Evolutionary conservation across 768 basidiomycete genomes (phyloP).

Genomic region (Fomitopsis serialis): DNA sequence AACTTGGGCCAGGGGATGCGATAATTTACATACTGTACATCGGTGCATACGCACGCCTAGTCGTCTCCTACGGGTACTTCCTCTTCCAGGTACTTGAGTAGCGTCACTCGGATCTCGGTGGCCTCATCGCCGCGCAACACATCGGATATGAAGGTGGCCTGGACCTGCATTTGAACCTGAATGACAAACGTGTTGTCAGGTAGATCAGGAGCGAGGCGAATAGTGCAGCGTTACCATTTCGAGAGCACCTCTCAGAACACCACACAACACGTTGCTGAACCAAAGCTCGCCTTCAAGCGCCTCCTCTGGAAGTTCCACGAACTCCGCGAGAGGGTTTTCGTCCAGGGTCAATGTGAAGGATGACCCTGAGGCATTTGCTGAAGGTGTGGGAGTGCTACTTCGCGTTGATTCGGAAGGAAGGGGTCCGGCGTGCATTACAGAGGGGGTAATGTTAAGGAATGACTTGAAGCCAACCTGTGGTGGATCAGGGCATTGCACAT

Average conservation of each 20-base stretch:
- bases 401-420: slow-evolving; percentile 41
- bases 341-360: slow-evolving; percentile 84
- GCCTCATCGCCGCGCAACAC: slow-evolving; percentile 88
- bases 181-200: slow-evolving; percentile 2
- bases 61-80: slow-evolving; percentile 93
- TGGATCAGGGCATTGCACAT: neutral
- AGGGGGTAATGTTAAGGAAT: slow-evolving; percentile 89
- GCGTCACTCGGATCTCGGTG: slow-evolving; percentile 88
- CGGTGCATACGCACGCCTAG: slow-evolving; percentile 31
- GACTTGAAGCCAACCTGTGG: slow-evolving; percentile 94
- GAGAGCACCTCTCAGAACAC: slow-evolving; percentile 85
- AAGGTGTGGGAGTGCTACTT: slow-evolving; percentile 27
- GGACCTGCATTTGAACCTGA: slow-evolving; percentile 95
- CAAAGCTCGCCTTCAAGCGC: slow-evolving; percentile 89
- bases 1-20: neutral
- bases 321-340: slow-evolving; percentile 95
- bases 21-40: slow-evolving; percentile 17
- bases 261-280: slow-evolving; percentile 96
- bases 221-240: slow-evolving; percentile 74
- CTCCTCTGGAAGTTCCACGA: slow-evolving; percentile 94
- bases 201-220: neutral
- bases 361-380: slow-evolving; percentile 40
- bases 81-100: slow-evolving; percentile 92
- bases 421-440: slow-evolving; percentile 63
- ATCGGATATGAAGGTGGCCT: slow-evolving; percentile 85